Conservation (phyloP, 371 early-diverging fungal species). For the Synchytrium microbalum region DNA sequence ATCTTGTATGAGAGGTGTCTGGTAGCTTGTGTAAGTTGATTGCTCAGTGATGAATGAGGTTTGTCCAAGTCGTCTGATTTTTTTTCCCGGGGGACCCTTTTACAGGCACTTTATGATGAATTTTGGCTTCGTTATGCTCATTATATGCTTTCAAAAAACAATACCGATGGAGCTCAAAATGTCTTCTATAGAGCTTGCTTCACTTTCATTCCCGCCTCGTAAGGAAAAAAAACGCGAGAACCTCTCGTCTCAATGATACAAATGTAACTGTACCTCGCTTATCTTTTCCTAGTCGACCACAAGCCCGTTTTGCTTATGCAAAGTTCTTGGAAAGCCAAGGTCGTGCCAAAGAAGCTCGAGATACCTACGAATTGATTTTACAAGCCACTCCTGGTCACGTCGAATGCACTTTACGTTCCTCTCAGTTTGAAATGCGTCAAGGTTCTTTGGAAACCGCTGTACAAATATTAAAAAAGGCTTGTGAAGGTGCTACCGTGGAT, state of each 20-base stretch:
- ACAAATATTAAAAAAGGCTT: slow-evolving; percentile 28
- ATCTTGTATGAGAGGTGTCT: slow-evolving; percentile 63
- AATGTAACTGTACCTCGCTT: slow-evolving; percentile 24
- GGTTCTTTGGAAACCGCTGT: slow-evolving; percentile 31
- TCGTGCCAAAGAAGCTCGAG: slow-evolving; percentile 37
- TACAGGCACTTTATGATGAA: slow-evolving; percentile 58
- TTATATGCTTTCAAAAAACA: slow-evolving; percentile 25
- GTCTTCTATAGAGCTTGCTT: slow-evolving; percentile 26
- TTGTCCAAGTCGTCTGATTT: background rate
- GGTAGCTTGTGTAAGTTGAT: slow-evolving; percentile 53
- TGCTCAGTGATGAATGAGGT: background rate
- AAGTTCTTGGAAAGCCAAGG: slow-evolving; percentile 49
- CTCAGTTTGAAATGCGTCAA: slow-evolving; percentile 49
- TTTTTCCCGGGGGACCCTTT: background rate
- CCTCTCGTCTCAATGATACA: slow-evolving; percentile 28
- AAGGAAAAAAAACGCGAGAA: background rate
- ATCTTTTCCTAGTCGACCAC: slow-evolving; percentile 34
- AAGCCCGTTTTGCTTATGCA: slow-evolving; percentile 42
- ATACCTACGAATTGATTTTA: slow-evolving; percentile 25
- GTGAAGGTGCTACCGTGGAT: slow-evolving; percentile 22
- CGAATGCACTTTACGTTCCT: slow-evolving; percentile 43
- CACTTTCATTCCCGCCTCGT: slow-evolving; percentile 23
- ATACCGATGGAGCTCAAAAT: slow-evolving; percentile 26
- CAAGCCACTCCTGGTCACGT: slow-evolving; percentile 47
- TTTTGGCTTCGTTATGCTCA: slow-evolving; percentile 57